Conservation (phyloP, 1,284 basidiomycete genomes). For the Marasmius oreades region DNA sequence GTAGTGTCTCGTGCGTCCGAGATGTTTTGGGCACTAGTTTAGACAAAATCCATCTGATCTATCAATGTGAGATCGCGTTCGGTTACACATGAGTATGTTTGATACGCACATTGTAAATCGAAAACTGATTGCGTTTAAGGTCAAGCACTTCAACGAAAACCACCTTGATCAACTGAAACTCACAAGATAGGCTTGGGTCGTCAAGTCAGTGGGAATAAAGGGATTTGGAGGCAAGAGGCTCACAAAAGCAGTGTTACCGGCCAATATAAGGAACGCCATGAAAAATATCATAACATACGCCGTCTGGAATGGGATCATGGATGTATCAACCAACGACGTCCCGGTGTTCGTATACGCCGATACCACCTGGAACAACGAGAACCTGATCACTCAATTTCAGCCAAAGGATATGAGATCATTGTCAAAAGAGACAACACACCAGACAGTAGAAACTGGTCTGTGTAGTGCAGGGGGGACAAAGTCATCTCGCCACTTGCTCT, state of each 20-base stretch:
- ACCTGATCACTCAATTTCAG: conserved; percentile 49
- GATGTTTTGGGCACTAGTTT: conserved; percentile 61
- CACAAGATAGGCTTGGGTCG: conserved; percentile 66
- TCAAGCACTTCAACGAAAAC: background rate
- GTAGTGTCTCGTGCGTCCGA: conserved; percentile 74
- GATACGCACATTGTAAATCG: conserved; percentile 59
- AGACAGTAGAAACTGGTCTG: conserved; percentile 52
- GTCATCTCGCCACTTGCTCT: conserved; percentile 44
- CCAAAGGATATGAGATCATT: background rate
- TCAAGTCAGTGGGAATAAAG: background rate
- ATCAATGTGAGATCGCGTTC: conserved; percentile 10
- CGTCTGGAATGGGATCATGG: conserved; percentile 84
- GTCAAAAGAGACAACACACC: conserved; percentile 35
- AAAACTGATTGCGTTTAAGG: conserved; percentile 35
- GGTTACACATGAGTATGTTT: background rate
- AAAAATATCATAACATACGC: conserved; percentile 80
- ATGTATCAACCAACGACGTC: conserved; percentile 83
- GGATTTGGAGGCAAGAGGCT: conserved; percentile 32
- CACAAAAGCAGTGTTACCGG: conserved; percentile 91
- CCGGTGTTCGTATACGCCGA: conserved; percentile 93
- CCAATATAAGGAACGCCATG: conserved; percentile 69
- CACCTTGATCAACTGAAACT: conserved; percentile 25
- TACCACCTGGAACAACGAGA: conserved; percentile 80
- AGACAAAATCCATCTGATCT: conserved; percentile 66
- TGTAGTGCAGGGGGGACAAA: conserved; percentile 58